Evolutionary conservation across 2,329 filamentous ascomycete genomes (phyloP), one percentile per base, ranked within the genome.

Genomic region (Metarhizium rileyi): DNA sequence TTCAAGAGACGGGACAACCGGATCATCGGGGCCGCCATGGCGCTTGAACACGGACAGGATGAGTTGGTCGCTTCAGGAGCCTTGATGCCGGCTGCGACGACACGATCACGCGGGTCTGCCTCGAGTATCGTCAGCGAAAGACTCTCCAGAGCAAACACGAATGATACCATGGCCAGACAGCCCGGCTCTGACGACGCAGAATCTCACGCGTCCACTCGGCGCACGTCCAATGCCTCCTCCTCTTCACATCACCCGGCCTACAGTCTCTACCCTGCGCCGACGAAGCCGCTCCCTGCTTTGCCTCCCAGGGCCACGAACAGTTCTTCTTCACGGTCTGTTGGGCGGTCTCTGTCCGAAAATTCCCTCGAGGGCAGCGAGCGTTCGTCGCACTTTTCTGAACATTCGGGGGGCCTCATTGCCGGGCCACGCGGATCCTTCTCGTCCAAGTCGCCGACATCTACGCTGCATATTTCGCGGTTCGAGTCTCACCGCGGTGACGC

Each of bases 331-430:
- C 40, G 20, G 14, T 50, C 49, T 14, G 35, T 50, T 23, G 42
- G 48, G 44, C 45, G 49, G 4, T 28, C n/a, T 40, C 48, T 43
- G 8, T 47, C 51, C 1, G 28, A 41, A 18, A 30, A 20, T 12
- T 51, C 51, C 26, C 3, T 43, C 3, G 43, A 12, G 7, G 51
- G 51, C 51, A 49, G 46, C 43, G 6, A 14, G 16, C 49, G 26
- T 12, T 53, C 51, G 5, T 51, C 51, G 5, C 51, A 22, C 6
- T 51, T 51, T 28, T 53, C 51, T 3, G 51, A 53, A 5, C 25
- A 27, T 6, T 51, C 51, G 8, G 27, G 26, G 33, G 48, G 44
- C 20, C 14, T 48, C 9, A 14, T 6, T 10, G 38, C 49, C 12
- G 45, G 28, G 5, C 14, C 22, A 6, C n/a, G 25, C 25, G 28